Evolutionary conservation across 2,329 filamentous ascomycete genomes (phyloP).

Genomic region (Phyllosticta citrichinensis): DNA sequence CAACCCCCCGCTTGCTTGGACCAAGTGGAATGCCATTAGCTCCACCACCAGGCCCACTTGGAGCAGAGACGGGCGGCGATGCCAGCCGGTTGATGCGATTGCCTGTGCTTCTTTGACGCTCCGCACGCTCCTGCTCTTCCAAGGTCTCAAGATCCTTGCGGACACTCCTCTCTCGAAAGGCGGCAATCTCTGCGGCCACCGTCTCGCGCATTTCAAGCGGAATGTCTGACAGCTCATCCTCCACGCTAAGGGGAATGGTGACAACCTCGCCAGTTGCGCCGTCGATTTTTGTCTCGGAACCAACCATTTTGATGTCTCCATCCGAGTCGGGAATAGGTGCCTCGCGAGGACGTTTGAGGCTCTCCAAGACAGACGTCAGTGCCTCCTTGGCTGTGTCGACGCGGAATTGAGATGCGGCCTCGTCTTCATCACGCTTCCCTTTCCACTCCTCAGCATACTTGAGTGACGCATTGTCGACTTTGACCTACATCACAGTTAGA

Average conservation of each 20-base stretch:
- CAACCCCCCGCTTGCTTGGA: slow-evolving; percentile 55
- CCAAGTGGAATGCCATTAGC: slow-evolving; percentile 70
- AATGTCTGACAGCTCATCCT: slow-evolving; percentile 92
- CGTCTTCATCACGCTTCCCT: slow-evolving; percentile 53
- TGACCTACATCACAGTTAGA: slow-evolving; percentile 33
- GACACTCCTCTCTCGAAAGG: slow-evolving; percentile 86
- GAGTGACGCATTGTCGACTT: slow-evolving; percentile 71
- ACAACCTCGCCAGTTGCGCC: slow-evolving; percentile 68
- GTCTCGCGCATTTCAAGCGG: slow-evolving; percentile 93
- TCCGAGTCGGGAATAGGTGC: slow-evolving; percentile 42
- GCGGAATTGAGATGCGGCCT: slow-evolving; percentile 53
- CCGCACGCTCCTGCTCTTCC: slow-evolving; percentile 82
- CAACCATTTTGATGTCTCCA: slow-evolving; percentile 58
- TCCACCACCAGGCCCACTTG: slow-evolving; percentile 50
- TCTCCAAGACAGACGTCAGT: slow-evolving; percentile 57
- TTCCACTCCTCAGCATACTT: slow-evolving; percentile 81
- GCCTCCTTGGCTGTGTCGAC: slow-evolving; percentile 59
- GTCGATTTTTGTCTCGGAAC: slow-evolving; percentile 37
- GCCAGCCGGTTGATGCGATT: slow-evolving; percentile 55
- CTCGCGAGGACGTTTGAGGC: slow-evolving; percentile 57
- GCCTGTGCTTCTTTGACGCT: slow-evolving; percentile 62
- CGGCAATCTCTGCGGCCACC: slow-evolving; percentile 85
- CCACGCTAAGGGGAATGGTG: slow-evolving; percentile 69
- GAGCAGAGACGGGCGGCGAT: slow-evolving; percentile 55
- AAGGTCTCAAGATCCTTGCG: slow-evolving; percentile 80